These are phyloP conservation scores for Rosa persica DNA, from an alignment of 306 rosid species.

Conservation along the genomic window DNA sequence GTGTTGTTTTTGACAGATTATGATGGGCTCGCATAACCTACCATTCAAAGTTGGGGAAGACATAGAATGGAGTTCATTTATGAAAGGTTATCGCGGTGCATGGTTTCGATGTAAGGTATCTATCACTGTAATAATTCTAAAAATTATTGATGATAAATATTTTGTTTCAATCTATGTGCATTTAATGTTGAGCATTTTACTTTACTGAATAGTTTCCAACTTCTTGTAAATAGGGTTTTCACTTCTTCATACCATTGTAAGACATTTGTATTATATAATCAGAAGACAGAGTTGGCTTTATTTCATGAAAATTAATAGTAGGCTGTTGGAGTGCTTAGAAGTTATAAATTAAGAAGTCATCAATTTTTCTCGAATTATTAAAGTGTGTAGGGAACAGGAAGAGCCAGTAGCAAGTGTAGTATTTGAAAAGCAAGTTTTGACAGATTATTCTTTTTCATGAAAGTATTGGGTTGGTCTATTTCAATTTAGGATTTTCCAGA, in stretches of 20 bases:
- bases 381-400: no score
- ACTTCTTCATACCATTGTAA: neutral
- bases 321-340: neutral
- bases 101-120: conserved; percentile 87
- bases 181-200: neutral
- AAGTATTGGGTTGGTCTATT: no score
- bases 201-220: neutral
- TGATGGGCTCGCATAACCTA: conserved; percentile 31
- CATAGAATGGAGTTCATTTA: conserved; percentile 55
- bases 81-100: conserved; percentile 70
- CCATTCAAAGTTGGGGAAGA: conserved; percentile 55
- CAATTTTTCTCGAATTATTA: no score
- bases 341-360: no score
- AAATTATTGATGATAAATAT: neutral
- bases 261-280: neutral
- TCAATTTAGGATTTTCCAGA: no score
- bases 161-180: neutral
- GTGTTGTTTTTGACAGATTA: neutral
- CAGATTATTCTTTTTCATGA: no score
- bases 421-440: no score
- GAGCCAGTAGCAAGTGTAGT: no score
- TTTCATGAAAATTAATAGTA: neutral
- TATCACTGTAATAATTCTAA: neutral
- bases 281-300: no score
- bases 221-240: neutral